Base-by-base conservation (phyloP, 2,329 filamentous ascomycete species). In the Claviceps sp. region DNA sequence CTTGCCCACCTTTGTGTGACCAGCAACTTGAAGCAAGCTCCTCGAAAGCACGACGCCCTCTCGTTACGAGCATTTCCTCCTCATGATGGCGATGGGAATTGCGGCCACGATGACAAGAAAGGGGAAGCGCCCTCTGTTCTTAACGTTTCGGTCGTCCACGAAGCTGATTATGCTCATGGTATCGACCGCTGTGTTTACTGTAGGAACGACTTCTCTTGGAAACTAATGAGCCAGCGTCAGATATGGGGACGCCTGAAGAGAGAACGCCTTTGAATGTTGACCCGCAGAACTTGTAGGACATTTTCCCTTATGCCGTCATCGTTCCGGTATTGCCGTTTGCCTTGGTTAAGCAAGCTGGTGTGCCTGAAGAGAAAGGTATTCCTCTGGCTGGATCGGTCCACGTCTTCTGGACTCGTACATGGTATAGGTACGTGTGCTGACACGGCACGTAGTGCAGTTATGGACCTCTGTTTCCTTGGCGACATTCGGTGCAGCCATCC, bases 381-480 rank as follows among this genome's bases (percentile, higher is more conserved):
- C 8, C 3, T 30, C n/a, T 14, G 2, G 22, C 26, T 13, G n/a
- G 34, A n/a, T n/a, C 30, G 30, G 26, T 41, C 20, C 13, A 34
- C 41, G 9, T 37, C 30, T 37, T 34, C 22, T 26, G 2, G 16
- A 34, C 30, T 34, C 9, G 4, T 11, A 34, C 30, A 34, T 11
- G 30, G 30, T 11, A 34, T 34, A 34, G 0, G 3, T 34, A 11
- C 30, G 9, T 34, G 30, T 34, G 30, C 9, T 34, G 14, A 48
- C 40, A 13, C 13, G 7, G 37, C 2, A 20, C 13, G 13, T 22
- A 60, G 62, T 66, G 43, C 65, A 67, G 52, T 62, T 64, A 44
- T 67, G 65, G 65, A 59, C 65, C n/a, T 66, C 65, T 8, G 59
- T 67, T 51, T 65, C 65, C 26, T 57, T 67, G 48, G 63, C 65